Conservation (phyloP, 2,329 filamentous ascomycete genomes). For the Ophiocordyceps sinensis region DNA sequence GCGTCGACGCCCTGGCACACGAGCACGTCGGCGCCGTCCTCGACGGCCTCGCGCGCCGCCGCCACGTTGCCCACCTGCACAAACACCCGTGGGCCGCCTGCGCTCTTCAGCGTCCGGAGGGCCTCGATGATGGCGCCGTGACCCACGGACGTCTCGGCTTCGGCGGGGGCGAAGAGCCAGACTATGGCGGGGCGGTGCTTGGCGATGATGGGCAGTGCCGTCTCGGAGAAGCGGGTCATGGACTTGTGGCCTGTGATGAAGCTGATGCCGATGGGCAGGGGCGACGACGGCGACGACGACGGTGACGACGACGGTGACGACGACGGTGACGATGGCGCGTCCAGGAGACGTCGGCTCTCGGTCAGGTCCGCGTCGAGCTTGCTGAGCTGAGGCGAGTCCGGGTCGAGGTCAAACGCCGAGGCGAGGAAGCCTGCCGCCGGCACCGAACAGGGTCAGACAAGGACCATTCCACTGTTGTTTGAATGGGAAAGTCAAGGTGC, state of each 20-base stretch:
- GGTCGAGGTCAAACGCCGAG: conserved; percentile 14
- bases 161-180: conserved; percentile 52
- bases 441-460: neutral
- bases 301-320: too few species aligned
- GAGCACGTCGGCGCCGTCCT: conserved; percentile 39
- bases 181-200: conserved; percentile 41
- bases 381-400: conserved; percentile 15
- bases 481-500: too few species aligned
- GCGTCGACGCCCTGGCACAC: conserved; percentile 51
- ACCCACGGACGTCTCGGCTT: conserved; percentile 3
- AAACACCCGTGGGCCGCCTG: conserved; percentile 27
- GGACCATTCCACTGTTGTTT: too few species aligned
- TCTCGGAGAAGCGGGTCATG: conserved; percentile 22
- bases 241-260: conserved; percentile 42
- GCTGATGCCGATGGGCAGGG: conserved; percentile 38
- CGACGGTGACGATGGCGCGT: too few species aligned
- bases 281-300: conserved; percentile 17
- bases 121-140: conserved; percentile 20
- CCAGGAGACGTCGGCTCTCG: conserved; percentile 14
- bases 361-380: conserved; percentile 18
- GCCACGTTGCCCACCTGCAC: conserved; percentile 47
- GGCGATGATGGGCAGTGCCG: conserved; percentile 34
- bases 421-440: conserved; percentile 16
- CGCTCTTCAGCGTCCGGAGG: conserved; percentile 9
- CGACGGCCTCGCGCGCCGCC: conserved; percentile 33